Base-by-base conservation (phyloP, 495 filamentous ascomycete genomes). In the Talaromyces thailandensis region DNA sequence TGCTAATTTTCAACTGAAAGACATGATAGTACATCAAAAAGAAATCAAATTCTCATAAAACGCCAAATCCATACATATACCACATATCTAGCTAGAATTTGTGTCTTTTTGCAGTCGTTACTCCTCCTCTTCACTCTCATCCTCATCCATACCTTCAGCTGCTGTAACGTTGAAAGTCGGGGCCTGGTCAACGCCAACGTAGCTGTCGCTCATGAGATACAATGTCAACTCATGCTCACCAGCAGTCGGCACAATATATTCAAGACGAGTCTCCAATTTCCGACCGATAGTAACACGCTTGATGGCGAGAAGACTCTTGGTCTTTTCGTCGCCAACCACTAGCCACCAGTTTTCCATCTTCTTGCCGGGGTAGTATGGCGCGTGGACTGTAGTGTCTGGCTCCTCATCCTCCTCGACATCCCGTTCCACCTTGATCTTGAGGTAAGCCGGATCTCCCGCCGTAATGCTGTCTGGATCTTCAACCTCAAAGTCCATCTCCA, bases 261-360 rank as follows among this genome's bases (percentile, higher is more conserved):
- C 93, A 58, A 99, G 77, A 70, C 83, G 86, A 56, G 90, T 79
- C 65, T 92, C 88, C 65, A 96, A 70, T 68, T 85, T 85, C 63
- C 81, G 83, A 45, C 85, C 90, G 63, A 99, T 87, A 0, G 92
- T 96, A 57, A 99, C 86, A 62, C 93, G 83, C 82, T 98, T 98
- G 78, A 99, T 96, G 4, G 90, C 94, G 53, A 96, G 80, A 60
- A 96, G 75, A 56, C 79, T 90, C 80, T 91, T 93, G 57, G 88
- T 90, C 67, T 83, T 89, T 75, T 95, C 91, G 40, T 90, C 85
- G 25, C 93, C 94, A 43, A 95, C 90, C 11, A 99, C 90, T 53
- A 99, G 80, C 80, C 96, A 91, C 93, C 93, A 99, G 70, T 91
- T 97, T 83, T 99, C 95, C 82, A 91, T 92, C 83, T 99, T 99